Conservation (phyloP, 108 stramenopile genomes). For the Mediolabrus comicus region DNA sequence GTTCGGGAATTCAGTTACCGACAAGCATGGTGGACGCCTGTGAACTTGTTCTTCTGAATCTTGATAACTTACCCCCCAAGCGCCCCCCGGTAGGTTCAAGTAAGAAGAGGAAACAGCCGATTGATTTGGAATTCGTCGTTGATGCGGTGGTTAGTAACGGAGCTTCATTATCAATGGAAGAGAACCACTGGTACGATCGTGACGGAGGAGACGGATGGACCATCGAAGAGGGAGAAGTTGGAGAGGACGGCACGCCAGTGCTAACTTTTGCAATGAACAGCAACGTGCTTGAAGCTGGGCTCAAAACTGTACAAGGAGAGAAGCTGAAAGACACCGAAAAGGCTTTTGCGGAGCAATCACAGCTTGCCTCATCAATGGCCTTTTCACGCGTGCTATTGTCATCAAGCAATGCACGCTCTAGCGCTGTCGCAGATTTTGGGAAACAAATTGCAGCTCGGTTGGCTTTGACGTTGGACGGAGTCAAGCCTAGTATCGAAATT, state of each 20-base stretch:
- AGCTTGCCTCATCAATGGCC: conserved; percentile 74
- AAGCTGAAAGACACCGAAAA: conserved; percentile 40
- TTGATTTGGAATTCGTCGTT: conserved; percentile 70
- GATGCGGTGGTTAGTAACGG: conserved; percentile 88
- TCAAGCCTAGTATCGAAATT: conserved; percentile 45
- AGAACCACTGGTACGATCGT: conserved; percentile 84
- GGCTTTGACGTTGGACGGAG: conserved; percentile 67
- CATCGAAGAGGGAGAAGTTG: conserved; percentile 44
- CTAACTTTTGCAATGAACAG: conserved; percentile 29
- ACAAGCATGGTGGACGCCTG: conserved; percentile 76
- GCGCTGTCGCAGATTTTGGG: conserved; percentile 56
- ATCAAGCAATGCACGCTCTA: conserved; percentile 46
- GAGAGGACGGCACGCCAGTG: conserved; percentile 12
- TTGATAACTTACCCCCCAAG: conserved; percentile 65
- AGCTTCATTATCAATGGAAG: conserved; percentile 73
- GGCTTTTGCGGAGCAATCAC: conserved; percentile 62
- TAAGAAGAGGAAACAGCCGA: conserved; percentile 50
- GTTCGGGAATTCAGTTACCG: conserved; percentile 86
- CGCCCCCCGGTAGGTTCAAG: conserved; percentile 45
- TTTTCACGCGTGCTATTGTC: conserved; percentile 65
- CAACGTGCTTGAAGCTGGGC: conserved; percentile 33
- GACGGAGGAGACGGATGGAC: conserved; percentile 84
- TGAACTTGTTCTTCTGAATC: conserved; percentile 78
- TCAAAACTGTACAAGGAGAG: conserved; percentile 12
- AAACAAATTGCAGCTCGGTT: conserved; percentile 66